A percentile compares a stretch with the other conserved stretches of the same genome.
Conservation (phyloP, 495 filamentous ascomycete species). For the Aspergillus hancockii region DNA sequence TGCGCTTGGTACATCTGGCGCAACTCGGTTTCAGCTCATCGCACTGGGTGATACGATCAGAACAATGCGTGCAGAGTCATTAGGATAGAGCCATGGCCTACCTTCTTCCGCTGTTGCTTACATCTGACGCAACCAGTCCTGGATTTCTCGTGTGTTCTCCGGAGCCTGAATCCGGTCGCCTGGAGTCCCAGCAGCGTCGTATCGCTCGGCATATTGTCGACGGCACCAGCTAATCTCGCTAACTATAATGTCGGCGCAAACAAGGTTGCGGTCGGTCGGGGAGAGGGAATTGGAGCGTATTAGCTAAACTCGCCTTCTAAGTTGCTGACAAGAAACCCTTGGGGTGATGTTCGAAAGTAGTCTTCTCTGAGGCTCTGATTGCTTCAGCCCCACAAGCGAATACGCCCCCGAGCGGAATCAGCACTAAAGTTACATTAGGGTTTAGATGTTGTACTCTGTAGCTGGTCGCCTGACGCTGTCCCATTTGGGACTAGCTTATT, state of each 20-base stretch:
- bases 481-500: too few relatives aligned
- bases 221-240: not conserved
- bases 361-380: slow-evolving; percentile 5
- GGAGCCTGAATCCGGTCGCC: slow-evolving; percentile 21
- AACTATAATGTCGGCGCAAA: not conserved
- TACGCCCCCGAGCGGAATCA: slow-evolving; percentile 1
- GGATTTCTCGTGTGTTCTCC: slow-evolving; percentile 37
- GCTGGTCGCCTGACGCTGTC: too few relatives aligned
- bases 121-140: slow-evolving; percentile 37
- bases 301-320: not conserved
- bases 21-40: slow-evolving; percentile 29
- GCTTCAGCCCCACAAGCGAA: not conserved
- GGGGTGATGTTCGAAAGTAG: not conserved
- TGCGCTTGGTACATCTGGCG: slow-evolving; percentile 25
- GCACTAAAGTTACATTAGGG: too few relatives aligned
- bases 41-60: slow-evolving; percentile 22
- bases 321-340: not conserved
- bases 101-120: slow-evolving; percentile 40
- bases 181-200: slow-evolving; percentile 17
- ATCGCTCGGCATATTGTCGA: slow-evolving; percentile 14
- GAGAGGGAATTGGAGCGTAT: not conserved
- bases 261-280: not conserved
- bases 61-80: not conserved
- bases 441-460: too few relatives aligned
- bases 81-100: slow-evolving; percentile 7